These are phyloP conservation scores for Silene conica DNA, from an alignment of 148 eudicot genomes.

Conservation along the genomic window DNA sequence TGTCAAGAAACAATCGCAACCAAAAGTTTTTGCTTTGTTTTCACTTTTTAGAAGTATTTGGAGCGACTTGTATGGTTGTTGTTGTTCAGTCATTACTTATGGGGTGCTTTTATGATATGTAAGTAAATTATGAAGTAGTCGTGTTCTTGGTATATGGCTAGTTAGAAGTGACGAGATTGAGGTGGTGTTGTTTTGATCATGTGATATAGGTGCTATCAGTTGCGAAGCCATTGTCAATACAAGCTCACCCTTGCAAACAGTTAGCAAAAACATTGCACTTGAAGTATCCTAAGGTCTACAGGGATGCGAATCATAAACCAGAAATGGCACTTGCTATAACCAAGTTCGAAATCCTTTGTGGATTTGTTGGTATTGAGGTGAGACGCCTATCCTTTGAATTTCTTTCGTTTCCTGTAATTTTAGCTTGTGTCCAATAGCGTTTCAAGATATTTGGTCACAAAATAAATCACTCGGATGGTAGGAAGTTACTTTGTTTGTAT, in stretches of 20 bases:
- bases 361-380: slow-evolving; percentile 72
- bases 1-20: too few relatives aligned
- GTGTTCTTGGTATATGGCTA: neutral
- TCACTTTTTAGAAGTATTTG: neutral
- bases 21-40: neutral
- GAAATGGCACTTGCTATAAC: slow-evolving; percentile 94
- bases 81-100: neutral
- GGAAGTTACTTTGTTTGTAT: too few relatives aligned
- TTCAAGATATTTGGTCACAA: neutral
- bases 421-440: neutral
- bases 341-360: slow-evolving; percentile 81
- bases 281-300: slow-evolving; percentile 51
- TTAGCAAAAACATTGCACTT: slow-evolving; percentile 59
- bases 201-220: slow-evolving; percentile 70
- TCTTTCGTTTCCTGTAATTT: neutral
- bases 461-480: neutral
- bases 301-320: slow-evolving; percentile 84
- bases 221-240: slow-evolving; percentile 76
- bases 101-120: neutral
- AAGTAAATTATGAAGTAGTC: neutral
- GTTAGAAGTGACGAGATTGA: slow-evolving; percentile 1
- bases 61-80: neutral
- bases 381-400: neutral
- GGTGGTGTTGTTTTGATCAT: slow-evolving; percentile 7
- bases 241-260: slow-evolving; percentile 85